Percentiles rank a stretch among this genome's conserved stretches.
Evolutionary conservation across 2,329 filamentous ascomycete genomes (phyloP).

Genomic region (Microsporum ferrugineum): DNA sequence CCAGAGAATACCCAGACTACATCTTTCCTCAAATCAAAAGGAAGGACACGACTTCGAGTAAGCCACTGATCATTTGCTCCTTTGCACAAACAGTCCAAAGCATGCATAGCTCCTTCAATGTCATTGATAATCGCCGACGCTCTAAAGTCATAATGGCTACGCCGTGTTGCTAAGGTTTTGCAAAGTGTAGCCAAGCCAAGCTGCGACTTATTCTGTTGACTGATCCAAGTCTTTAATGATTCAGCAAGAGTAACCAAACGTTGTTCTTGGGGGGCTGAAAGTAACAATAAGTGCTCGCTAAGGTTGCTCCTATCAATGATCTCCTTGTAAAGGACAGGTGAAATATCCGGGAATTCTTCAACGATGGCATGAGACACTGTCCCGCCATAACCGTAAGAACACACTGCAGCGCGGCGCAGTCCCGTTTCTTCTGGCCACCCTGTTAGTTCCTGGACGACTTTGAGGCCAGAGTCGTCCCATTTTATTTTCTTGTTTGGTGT

Average conservation of each 20-base stretch:
- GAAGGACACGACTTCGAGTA: background rate
- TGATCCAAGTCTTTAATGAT: background rate
- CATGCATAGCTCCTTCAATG: background rate
- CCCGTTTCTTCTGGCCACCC: conserved; percentile 17
- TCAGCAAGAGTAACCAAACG: background rate
- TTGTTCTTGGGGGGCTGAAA: conserved; percentile 4
- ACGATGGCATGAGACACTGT: conserved; percentile 11
- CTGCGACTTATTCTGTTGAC: background rate
- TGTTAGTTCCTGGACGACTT: conserved; percentile 10
- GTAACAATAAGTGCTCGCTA: background rate
- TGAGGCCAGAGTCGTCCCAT: conserved; percentile 8
- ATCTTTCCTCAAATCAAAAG: background rate
- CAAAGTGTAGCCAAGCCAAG: background rate
- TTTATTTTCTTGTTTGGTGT: background rate
- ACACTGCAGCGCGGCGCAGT: conserved; percentile 13
- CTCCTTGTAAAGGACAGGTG: background rate
- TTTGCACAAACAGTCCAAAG: background rate
- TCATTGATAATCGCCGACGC: background rate
- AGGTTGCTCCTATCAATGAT: background rate
- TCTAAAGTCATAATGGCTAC: background rate
- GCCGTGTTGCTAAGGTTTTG: background rate
- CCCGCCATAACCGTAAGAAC: conserved; percentile 16
- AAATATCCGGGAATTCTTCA: background rate
- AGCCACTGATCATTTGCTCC: background rate
- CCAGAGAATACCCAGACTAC: conserved; percentile 14